Percentiles rank a stretch among this genome's conserved stretches.
Evolutionary conservation across 106 monocot species (phyloP).

Genomic region (Phalaenopsis equestris): DNA sequence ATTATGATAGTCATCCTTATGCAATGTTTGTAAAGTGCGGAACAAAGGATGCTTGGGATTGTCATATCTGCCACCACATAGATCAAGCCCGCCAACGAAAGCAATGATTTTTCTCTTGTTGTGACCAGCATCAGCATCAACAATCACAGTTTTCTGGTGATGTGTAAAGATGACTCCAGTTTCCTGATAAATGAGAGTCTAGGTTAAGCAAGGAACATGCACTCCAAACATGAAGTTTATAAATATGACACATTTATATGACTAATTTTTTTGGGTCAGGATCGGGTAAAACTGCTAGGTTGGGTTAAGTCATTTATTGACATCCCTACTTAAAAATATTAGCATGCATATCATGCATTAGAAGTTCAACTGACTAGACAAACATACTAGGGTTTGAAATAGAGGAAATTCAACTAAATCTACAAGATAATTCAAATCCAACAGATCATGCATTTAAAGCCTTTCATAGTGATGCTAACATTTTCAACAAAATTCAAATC

Average conservation of each 20-base stretch:
- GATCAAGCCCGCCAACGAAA: conserved; percentile 90
- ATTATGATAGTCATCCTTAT: conserved; percentile 85
- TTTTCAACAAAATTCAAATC: too few species aligned
- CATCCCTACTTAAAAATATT: too few species aligned
- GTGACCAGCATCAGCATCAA: conserved; percentile 79
- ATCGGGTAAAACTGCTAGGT: too few species aligned
- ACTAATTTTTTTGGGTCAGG: too few species aligned
- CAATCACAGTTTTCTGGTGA: conserved; percentile 89
- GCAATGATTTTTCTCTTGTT: conserved; percentile 66
- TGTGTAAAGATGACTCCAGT: conserved; percentile 84
- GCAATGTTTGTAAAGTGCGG: conserved; percentile 62
- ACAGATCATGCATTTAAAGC: too few species aligned
- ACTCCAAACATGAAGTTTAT: conserved; percentile 4
- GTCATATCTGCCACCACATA: conserved; percentile 90
- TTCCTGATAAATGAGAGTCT: conserved; percentile 43
- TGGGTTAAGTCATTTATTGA: too few species aligned
- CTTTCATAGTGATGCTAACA: too few species aligned
- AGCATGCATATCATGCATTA: too few species aligned
- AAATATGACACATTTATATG: neutral
- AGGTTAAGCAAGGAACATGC: neutral
- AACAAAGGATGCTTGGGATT: conserved; percentile 67
- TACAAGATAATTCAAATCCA: too few species aligned
- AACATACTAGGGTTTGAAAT: too few species aligned
- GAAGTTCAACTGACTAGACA: too few species aligned
- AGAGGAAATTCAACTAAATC: too few species aligned